Percentiles rank a stretch among this genome's conserved stretches.
These are phyloP conservation scores for Cryptomeria japonica DNA, from an alignment of 75 land plant species.

Conservation along the genomic window DNA sequence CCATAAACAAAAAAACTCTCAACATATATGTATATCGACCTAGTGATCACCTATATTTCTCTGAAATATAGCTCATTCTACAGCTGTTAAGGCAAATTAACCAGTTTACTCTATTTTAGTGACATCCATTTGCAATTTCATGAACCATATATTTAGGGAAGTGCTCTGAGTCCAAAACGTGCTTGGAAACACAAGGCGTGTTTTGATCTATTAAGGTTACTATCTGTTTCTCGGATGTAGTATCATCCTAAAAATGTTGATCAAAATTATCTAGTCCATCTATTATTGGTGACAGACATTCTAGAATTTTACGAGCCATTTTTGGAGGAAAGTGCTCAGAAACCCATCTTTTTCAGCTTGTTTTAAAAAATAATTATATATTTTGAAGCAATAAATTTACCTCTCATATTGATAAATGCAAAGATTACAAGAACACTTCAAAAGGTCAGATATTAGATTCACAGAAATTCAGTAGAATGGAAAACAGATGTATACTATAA, in stretches of 20 bases:
- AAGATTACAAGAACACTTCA: neutral
- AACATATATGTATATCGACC: neutral
- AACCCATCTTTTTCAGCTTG: neutral
- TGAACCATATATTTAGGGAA: neutral
- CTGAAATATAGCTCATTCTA: neutral
- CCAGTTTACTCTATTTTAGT: neutral
- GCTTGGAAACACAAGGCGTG: neutral
- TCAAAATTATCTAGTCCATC: neutral
- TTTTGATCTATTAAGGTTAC: neutral
- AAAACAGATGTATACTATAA: no score
- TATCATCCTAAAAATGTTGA: neutral
- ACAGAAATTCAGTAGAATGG: neutral
- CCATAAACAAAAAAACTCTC: neutral
- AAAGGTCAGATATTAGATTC: neutral
- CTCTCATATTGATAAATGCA: neutral
- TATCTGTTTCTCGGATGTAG: neutral
- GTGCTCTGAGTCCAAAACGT: neutral
- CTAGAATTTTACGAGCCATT: no score
- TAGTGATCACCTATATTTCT: neutral
- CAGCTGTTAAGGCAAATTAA: neutral
- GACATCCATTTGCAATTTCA: neutral
- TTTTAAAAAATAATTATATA: neutral
- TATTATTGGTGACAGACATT: no score
- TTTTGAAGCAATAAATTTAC: neutral
- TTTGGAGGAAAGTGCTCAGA: neutral